Base-by-base conservation (phyloP, 179 eudicot species). In the Corrigiola litoralis region DNA sequence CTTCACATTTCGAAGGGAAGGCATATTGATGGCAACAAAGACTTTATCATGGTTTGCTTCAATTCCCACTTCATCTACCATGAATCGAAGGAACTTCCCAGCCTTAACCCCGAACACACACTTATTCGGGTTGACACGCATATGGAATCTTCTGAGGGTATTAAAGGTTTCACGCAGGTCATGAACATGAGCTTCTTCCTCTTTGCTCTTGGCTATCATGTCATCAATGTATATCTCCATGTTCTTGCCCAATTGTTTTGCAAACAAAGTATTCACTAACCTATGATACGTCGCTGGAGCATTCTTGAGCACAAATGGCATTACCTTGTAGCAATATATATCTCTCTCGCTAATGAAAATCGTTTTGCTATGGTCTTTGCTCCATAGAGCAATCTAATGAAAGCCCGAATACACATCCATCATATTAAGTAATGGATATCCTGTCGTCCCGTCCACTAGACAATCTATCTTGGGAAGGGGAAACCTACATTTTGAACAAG, bases 361-460 rank as follows among this genome's bases (percentile, higher is more conserved):
- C 0, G 41, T 54, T 8, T 41, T 41, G 11, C 54, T 40, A 1
- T 41, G 25, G 10, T 61, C 60, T 3, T 41, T 20, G 1, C 7
- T 11, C 7, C 4, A 1, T 2, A 47, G 5, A 31, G 40, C 8
- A 0, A 61, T 27, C 14, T 66, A 61, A 16, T 66, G 51, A 28
- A 53, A 38, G 0, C 70, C 50, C 9, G 37, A 63, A 8, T 8
- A 63, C 0, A 31, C 58, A 4, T 63, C 44, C 68, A 63, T 48
- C 0, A 63, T 17, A 23, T 44, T 47, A 0, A 63, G 11, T 1
- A 63, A 6, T 11, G 6, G 29, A 1, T 63, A 11, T 0, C 58
- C 31, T 2, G 41, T 14, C 0, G 44, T 63, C 3, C 54, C 27
- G 14, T 63, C 48, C 18, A 63, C 41, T 14, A 8, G 27, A 4